Evolutionary conservation across 1,284 basidiomycete genomes (phyloP), one percentile per base, ranked within the genome.

Genomic region (Ustilago bromivora): DNA sequence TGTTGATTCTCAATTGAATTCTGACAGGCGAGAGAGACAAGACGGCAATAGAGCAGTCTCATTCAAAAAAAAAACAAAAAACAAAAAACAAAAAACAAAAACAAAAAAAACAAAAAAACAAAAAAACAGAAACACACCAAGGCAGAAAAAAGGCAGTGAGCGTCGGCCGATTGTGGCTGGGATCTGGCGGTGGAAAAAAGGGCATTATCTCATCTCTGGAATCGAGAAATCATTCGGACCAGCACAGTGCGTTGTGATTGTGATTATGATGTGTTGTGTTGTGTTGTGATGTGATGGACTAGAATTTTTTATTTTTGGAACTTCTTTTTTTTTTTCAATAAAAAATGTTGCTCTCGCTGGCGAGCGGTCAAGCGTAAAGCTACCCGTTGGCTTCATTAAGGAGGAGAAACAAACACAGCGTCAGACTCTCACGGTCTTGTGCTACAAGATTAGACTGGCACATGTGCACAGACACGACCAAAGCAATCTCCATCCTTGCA

Each of bases 141-240:
- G 17, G 34, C 31, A 53, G 31, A 19, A 53, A 17, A 35, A 1
- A 28, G 34, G 52, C 34, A 53, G 10, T 17, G 32, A 54, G 55
- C 38, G 38, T 56, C 55, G 36, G 55, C 55, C 55, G 38, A 56
- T 11, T 41, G 55, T 40, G 38, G 55, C 55, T 56, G 55, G 10
- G 36, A 23, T 40, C 43, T 56, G 55, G 38, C 55, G 55, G 55
- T 56, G 55, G 55, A 43, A 56, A 36, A 36, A 56, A 41, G 55
- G 55, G 38, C 3, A 12, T 28, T 28, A 28, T 28, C 23, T 3
- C 3, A 3, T 28, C 23, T 28, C 23, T 28, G 3, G 54, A 56
- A 38, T 56, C 28, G 49, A 28, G 31, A 13, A 51, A 13, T 51
- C 49, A 17, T 51, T 51, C 40, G n/a, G n/a, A n/a, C 9, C 43